A percentile compares a stretch with the other conserved stretches of the same genome.
Evolutionary conservation across 352 stramenopile genomes (phyloP).

Genomic region (Pythium vanterpoolii): DNA sequence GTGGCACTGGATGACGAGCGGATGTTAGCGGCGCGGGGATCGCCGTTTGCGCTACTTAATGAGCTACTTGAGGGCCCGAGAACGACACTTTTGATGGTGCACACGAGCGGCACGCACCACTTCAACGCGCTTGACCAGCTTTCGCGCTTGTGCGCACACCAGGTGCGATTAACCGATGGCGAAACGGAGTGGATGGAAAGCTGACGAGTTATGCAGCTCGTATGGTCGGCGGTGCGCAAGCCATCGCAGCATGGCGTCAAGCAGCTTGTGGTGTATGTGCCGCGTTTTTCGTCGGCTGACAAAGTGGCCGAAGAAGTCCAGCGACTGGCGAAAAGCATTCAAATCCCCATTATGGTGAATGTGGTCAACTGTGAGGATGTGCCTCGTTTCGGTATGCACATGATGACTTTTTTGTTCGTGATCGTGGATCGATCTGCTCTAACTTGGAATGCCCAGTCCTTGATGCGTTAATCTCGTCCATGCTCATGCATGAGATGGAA

Average conservation of each 20-base stretch:
- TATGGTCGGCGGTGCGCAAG: slow-evolving; percentile 22
- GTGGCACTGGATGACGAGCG: slow-evolving; percentile 18
- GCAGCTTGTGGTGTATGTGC: slow-evolving; percentile 26
- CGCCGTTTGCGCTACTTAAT: slow-evolving; percentile 23
- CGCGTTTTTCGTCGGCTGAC: slow-evolving; percentile 3
- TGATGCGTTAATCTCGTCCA: slow-evolving; percentile 24
- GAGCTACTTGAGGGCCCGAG: slow-evolving; percentile 19
- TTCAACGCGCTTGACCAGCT: slow-evolving; percentile 37
- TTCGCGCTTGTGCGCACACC: slow-evolving; percentile 22
- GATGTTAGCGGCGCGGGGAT: neutral
- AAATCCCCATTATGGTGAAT: slow-evolving; percentile 8
- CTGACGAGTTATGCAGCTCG: slow-evolving; percentile 2
- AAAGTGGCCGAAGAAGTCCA: slow-evolving; percentile 12
- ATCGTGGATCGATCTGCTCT: neutral
- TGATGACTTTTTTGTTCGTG: neutral
- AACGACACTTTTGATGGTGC: slow-evolving; percentile 20
- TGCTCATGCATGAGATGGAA: slow-evolving; percentile 28
- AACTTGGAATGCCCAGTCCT: slow-evolving; percentile 12
- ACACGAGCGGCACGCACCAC: slow-evolving; percentile 14
- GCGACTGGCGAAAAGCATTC: slow-evolving; percentile 4
- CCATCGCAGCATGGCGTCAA: slow-evolving; percentile 5
- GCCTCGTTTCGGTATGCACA: slow-evolving; percentile 14
- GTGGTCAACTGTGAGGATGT: slow-evolving; percentile 11
- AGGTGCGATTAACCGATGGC: slow-evolving; percentile 14
- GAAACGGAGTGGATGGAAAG: neutral